Base-by-base conservation (phyloP, 805 yeast genomes). In the Candida silvicultrix region DNA sequence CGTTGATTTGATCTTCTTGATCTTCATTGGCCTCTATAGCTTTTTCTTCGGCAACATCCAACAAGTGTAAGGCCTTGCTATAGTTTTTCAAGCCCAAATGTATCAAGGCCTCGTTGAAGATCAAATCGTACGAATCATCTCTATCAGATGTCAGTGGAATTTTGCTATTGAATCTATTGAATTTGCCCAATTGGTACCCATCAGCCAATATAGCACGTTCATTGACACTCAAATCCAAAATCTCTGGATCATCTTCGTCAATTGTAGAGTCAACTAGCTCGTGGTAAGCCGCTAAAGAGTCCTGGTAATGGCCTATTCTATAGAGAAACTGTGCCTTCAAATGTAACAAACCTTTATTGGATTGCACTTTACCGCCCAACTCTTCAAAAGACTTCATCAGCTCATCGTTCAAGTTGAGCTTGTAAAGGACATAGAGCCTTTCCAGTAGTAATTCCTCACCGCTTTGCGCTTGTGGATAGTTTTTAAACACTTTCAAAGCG, bases 131-230 rank as follows among this genome's bases (percentile, higher is more conserved):
- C 2, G 80, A 73, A 16, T 57, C 63, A 8, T 55, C 55, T 37
- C 45, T 47, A 5, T 49, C 45, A 14, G 58, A 41, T 6, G 62
- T 53, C 12, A 52, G 37, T 29, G 49, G 41, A 7, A 62, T 51
- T 55, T 25, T 31, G 18, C 35, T 18, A 22, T 25, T 29, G 48
- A 52, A 36, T 31, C 38, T 44, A 44, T 32, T 42, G 38, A 48
- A 49, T 15, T 31, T 41, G 10, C 51, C 58, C 12, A 45, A 14
- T 12, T 53, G 50, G 25, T 63, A 59, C 7, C 51, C 53, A 18
- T 78, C 85, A 19, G 85, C 76, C 21, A 81, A 63, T 12, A 81
- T 79, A 3, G 90, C 89, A 48, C 83, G 71, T 61, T 83, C 85
- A 57, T 85, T 85, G 47, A 85, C 80, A 28, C 77, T 65, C 47